A percentile compares a stretch with the other conserved stretches of the same genome.
These are phyloP conservation scores for Solanum hybrid DNA, from an alignment of 305 asterid genomes.

Conservation along the genomic window DNA sequence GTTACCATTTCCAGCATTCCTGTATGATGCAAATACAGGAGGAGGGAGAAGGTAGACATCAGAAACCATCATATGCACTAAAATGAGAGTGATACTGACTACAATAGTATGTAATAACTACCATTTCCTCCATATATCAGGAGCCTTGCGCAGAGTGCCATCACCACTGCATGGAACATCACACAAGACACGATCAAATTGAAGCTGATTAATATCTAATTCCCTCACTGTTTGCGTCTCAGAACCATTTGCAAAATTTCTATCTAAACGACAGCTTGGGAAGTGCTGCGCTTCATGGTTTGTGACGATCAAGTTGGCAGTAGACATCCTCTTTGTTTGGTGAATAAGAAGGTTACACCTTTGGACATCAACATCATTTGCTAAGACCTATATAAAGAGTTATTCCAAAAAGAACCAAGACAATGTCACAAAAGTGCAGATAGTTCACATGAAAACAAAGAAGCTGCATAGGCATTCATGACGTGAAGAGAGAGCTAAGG, in stretches of 20 bases:
- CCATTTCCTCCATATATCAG: constrained; percentile 98
- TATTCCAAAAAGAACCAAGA: neutral
- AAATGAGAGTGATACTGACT: neutral
- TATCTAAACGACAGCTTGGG: constrained; percentile 67
- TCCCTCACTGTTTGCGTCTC: constrained; percentile 31
- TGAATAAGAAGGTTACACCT: constrained; percentile 98
- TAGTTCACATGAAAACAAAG: neutral
- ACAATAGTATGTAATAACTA: constrained; percentile 18
- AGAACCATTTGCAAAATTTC: constrained; percentile 24
- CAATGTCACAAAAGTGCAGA: neutral
- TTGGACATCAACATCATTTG: constrained; percentile 94
- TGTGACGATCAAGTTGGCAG: constrained; percentile 94
- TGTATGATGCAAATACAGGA: constrained; percentile 11
- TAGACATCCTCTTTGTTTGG: constrained; percentile 97
- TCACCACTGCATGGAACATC: constrained; percentile 99
- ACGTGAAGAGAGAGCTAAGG: neutral
- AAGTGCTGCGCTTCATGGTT: constrained; percentile 97
- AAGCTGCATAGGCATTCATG: neutral
- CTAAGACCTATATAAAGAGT: constrained; percentile 49
- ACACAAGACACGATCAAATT: constrained; percentile 88
- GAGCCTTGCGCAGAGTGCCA: constrained; percentile 96
- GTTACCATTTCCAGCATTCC: constrained; percentile 82
- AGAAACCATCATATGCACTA: constrained; percentile 3
- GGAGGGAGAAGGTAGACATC: constrained; percentile 5
- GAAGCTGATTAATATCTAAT: constrained; percentile 50